Percentiles rank a stretch among this genome's conserved stretches.
Conservation (phyloP, 768 basidiomycete genomes). For the Rhizopogon sp. region DNA sequence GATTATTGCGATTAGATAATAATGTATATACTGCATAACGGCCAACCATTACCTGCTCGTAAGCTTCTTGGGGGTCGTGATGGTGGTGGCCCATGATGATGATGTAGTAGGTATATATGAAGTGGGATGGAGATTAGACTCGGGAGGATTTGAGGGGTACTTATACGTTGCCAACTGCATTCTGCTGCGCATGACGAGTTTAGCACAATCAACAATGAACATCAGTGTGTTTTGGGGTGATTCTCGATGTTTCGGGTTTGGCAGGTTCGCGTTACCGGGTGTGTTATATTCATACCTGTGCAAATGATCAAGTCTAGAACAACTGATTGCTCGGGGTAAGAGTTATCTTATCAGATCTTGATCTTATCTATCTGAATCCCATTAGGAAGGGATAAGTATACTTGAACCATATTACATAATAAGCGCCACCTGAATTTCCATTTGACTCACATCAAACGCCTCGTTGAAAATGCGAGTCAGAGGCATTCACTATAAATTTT, state of each 20-base stretch:
- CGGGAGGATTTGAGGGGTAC: neutral
- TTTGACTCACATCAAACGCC: neutral
- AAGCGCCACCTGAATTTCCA: neutral
- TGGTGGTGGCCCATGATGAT: constrained; percentile 10
- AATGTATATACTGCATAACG: neutral
- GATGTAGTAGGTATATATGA: neutral
- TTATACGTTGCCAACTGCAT: neutral
- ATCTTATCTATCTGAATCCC: neutral
- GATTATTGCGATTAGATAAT: neutral
- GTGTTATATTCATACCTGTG: no score
- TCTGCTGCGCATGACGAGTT: neutral
- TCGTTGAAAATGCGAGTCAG: neutral
- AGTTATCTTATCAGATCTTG: neutral
- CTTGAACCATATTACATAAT: neutral
- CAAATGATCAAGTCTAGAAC: no score
- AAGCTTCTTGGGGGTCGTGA: constrained; percentile 9
- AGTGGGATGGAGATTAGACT: neutral
- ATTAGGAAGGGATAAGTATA: neutral
- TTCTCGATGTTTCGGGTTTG: neutral
- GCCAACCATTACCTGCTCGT: constrained; percentile 13
- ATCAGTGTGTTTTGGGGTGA: constrained; percentile 6
- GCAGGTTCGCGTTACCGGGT: neutral
- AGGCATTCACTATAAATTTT: neutral
- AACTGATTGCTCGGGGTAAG: no score
- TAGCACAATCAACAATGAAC: neutral